Conservation (phyloP, 768 basidiomycete species). For the Pholiota microspora region DNA sequence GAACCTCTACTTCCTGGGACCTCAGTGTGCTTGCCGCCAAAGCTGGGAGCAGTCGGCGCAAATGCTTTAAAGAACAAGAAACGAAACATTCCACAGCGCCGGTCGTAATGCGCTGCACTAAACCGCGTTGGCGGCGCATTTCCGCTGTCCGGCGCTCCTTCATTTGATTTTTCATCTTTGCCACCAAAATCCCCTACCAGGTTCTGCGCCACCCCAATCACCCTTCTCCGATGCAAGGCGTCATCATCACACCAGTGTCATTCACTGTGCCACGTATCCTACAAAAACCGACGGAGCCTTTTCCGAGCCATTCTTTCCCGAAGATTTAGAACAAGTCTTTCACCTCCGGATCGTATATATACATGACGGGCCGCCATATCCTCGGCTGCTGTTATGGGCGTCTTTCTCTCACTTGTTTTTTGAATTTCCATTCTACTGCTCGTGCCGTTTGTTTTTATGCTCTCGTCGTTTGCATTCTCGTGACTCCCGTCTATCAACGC, state of each 20-base stretch:
- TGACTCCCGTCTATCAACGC: too few species aligned
- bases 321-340: not conserved
- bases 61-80: not conserved
- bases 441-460: not conserved
- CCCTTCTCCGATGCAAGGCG: not conserved
- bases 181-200: not conserved
- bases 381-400: not conserved
- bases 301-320: not conserved
- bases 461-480: too few species aligned
- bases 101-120: not conserved
- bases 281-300: not conserved
- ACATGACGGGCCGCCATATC: not conserved
- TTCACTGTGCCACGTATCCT: not conserved
- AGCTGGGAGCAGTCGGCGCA: not conserved
- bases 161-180: not conserved
- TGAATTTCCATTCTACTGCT: not conserved
- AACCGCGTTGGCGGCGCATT: not conserved
- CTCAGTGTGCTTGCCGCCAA: constrained; percentile 53
- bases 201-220: not conserved
- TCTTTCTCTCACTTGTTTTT: not conserved
- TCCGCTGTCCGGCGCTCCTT: not conserved
- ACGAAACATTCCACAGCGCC: not conserved
- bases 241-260: too few species aligned
- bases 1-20: constrained; percentile 58
- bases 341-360: not conserved